Evolutionary conservation across 2,329 filamentous ascomycete genomes (phyloP), one percentile per base, ranked within the genome.

Genomic region (Domatiomyces globalis): DNA sequence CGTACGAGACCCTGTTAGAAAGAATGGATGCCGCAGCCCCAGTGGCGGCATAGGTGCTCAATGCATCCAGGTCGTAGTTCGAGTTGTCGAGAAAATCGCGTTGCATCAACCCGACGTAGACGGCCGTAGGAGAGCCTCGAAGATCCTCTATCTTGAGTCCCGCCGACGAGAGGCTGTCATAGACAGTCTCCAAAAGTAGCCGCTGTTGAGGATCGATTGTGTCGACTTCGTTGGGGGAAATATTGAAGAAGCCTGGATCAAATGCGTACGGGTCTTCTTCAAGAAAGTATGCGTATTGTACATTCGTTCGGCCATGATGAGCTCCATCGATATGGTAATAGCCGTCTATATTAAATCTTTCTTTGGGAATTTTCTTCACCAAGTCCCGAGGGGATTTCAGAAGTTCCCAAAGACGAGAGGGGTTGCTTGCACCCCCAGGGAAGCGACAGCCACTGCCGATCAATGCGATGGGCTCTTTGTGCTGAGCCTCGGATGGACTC

Each of bases 1-100:
- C 69, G 57, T 69, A 68, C 0, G 65, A 68, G 6, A 69, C 51
- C 0, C 68, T 63, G 25, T 70, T 71, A n/a, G n/a, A n/a, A n/a
- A n/a, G n/a, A n/a, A n/a, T n/a, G n/a, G n/a, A n/a, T n/a, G n/a
- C n/a, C n/a, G n/a, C 42, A 60, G 66, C n/a, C 66, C 65, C 1
- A 63, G n/a, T n/a, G n/a, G n/a, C n/a, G n/a, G n/a, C n/a, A n/a
- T n/a, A n/a, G n/a, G n/a, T n/a, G n/a, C n/a, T n/a, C n/a, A n/a
- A n/a, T n/a, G n/a, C n/a, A n/a, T n/a, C n/a, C n/a, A n/a, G n/a
- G n/a, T n/a, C n/a, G n/a, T n/a, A n/a, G n/a, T n/a, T n/a, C n/a
- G n/a, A n/a, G n/a, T n/a, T n/a, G n/a, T n/a, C n/a, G n/a, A n/a
- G n/a, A n/a, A n/a, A n/a, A n/a, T n/a, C n/a, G n/a, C n/a, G n/a